Conservation (phyloP, 2,329 filamentous ascomycete species). For the Exserohilum rostratum region DNA sequence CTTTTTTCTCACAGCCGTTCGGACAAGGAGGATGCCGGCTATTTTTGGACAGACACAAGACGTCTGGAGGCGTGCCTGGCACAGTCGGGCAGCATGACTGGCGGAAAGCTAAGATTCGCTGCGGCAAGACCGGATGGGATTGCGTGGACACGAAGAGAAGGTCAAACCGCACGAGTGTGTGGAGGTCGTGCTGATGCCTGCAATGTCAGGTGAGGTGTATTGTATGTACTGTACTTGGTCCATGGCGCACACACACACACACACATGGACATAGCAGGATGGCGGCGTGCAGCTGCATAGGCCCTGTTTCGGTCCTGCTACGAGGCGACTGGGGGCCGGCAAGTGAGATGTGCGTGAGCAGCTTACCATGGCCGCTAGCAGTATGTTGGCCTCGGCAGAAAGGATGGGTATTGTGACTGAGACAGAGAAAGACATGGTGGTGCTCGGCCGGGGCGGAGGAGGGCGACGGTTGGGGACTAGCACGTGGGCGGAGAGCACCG, state of each 20-base stretch:
- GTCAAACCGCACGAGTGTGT: background rate
- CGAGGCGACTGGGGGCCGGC: background rate
- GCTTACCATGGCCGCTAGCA: conserved; percentile 1
- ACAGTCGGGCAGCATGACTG: too few relatives aligned
- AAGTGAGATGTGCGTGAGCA: background rate
- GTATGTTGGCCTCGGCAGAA: background rate
- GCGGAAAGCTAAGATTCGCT: too few relatives aligned
- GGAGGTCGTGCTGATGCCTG: background rate
- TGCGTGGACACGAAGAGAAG: background rate
- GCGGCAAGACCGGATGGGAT: background rate
- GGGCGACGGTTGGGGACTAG: conserved; percentile 1
- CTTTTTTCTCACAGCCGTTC: too few relatives aligned
- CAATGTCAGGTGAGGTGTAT: background rate
- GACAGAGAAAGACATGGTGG: background rate
- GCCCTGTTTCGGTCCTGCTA: background rate
- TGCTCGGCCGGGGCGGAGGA: background rate
- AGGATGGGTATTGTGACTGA: background rate
- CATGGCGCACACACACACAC: background rate
- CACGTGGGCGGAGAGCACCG: background rate
- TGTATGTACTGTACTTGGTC: too few relatives aligned
- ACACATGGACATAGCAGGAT: too few relatives aligned
- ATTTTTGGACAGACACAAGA: background rate
- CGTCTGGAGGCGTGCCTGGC: background rate
- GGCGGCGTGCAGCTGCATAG: conserved; percentile 2
- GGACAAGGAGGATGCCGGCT: too few relatives aligned